Evolutionary conservation across 2,329 filamentous ascomycete genomes (phyloP).

Genomic region (Colletotrichum paranaense): DNA sequence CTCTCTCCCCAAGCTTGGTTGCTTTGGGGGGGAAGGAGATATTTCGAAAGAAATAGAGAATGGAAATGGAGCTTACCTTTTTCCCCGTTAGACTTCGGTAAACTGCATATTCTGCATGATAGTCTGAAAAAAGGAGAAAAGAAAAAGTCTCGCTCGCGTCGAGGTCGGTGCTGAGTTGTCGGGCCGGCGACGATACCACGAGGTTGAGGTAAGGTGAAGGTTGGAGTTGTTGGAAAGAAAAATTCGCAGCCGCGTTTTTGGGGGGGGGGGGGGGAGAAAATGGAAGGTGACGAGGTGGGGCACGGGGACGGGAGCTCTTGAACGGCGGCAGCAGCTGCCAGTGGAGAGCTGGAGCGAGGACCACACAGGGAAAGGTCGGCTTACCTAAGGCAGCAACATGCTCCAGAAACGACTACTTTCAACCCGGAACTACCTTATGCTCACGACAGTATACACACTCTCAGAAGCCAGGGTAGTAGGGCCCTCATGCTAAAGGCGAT

Average conservation of each 20-base stretch:
- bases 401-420: not conserved
- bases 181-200: not conserved
- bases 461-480: too few species aligned
- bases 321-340: not conserved
- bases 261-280: not conserved
- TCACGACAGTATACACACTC: too few species aligned
- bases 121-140: too few species aligned
- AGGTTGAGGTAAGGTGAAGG: not conserved
- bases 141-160: not conserved
- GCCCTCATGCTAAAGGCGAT: too few species aligned
- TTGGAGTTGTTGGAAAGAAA: not conserved
- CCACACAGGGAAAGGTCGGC: too few species aligned
- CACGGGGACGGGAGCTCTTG: not conserved
- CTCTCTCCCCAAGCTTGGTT: not conserved
- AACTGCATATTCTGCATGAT: not conserved
- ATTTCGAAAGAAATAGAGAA: not conserved
- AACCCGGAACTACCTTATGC: not conserved
- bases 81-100: not conserved
- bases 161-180: not conserved
- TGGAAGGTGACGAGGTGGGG: not conserved
- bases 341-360: not conserved
- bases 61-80: not conserved
- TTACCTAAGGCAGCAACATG: not conserved
- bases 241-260: conserved; percentile 10
- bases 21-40: not conserved